These are phyloP conservation scores for Ilyonectria mors-panacis DNA, from an alignment of 2,329 filamentous ascomycete species.

Conservation along the genomic window DNA sequence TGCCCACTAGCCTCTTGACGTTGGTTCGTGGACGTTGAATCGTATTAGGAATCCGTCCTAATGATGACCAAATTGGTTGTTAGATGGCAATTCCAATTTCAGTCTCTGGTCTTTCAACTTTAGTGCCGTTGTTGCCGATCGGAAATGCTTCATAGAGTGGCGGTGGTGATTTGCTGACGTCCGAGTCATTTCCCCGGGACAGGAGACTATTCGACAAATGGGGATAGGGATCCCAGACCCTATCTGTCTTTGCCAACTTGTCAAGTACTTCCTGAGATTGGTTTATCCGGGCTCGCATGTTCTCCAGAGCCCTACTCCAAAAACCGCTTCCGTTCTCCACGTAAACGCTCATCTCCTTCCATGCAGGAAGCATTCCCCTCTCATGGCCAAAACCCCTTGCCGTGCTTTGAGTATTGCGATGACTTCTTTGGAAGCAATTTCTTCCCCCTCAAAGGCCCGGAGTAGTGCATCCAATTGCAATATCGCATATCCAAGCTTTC, in stretches of 20 bases:
- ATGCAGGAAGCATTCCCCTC: not conserved
- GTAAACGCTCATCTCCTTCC: conserved; percentile 1
- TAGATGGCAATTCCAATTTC: not conserved
- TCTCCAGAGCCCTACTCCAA: not conserved
- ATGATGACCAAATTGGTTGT: not conserved
- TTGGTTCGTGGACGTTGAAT: no score
- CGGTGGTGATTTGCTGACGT: not conserved
- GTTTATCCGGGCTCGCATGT: conserved; percentile 6
- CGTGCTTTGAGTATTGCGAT: not conserved
- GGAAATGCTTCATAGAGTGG: not conserved
- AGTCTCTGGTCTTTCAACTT: not conserved
- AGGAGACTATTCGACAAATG: not conserved
- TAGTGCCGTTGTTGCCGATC: not conserved
- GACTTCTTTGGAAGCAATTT: not conserved
- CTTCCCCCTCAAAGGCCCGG: not conserved
- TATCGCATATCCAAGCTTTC: not conserved
- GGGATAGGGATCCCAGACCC: no score
- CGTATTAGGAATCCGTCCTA: no score
- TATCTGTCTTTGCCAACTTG: not conserved
- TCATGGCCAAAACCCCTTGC: not conserved
- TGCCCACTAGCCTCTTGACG: no score
- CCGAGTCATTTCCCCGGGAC: no score
- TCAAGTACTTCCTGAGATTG: not conserved
- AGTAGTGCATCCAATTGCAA: not conserved
- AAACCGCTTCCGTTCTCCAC: not conserved